A percentile compares a stretch with the other conserved stretches of the same genome.
Evolutionary conservation across 805 yeast genomes (phyloP).

Genomic region (Yarrowia hollandica): DNA sequence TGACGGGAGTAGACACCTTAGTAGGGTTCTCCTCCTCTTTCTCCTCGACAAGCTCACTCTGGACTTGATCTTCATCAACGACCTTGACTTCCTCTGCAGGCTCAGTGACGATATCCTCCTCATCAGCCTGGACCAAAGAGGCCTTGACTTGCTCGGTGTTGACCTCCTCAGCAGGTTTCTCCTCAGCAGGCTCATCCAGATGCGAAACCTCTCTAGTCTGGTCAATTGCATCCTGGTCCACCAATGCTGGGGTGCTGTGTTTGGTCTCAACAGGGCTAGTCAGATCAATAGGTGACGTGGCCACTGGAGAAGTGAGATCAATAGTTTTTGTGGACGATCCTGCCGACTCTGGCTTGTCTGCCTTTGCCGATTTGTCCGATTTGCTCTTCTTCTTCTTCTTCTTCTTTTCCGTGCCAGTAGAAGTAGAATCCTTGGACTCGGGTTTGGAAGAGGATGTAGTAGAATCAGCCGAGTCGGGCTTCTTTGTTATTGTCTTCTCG

Average conservation of each 20-base stretch:
- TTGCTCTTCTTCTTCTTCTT: conserved; percentile 6
- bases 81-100: neutral
- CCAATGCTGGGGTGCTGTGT: neutral
- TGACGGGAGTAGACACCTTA: neutral
- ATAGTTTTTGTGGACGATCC: neutral
- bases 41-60: conserved; percentile 3
- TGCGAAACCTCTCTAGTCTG: neutral
- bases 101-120: neutral
- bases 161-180: neutral
- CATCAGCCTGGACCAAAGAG: conserved; percentile 2
- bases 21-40: neutral
- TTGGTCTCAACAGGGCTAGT: conserved; percentile 10
- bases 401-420: neutral
- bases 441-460: no score
- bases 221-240: neutral
- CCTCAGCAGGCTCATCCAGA: neutral
- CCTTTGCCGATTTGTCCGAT: neutral
- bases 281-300: conserved; percentile 3
- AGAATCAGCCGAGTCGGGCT: neutral
- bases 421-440: neutral
- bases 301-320: conserved; percentile 5
- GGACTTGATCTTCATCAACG: neutral
- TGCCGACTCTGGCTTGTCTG: neutral
- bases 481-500: no score
- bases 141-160: neutral